Base-by-base conservation (phyloP, 148 eudicot genomes). In the Salicornia ramosissima region DNA sequence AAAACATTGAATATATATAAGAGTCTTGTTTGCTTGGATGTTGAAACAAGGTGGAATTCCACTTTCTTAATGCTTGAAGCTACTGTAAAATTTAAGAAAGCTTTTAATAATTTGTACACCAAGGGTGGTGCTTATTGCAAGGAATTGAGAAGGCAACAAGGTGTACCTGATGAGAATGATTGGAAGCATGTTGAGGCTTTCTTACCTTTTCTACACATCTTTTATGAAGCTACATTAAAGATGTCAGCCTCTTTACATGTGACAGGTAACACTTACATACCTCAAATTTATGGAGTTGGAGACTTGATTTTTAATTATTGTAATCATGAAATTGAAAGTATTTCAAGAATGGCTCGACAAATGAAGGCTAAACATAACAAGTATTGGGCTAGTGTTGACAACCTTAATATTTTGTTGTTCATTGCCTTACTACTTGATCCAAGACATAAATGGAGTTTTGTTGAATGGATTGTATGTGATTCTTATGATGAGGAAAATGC, bases 341-440 rank as follows among this genome's bases (percentile, higher is more conserved):
- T 70, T 18, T 45, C 21, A 31, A 45, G 13, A 8, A 70, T 70
- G 65, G 29, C 65, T 13, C 1, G 22, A 14, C 16, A 69, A n/a
- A 69, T 69, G 36, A 54, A 55, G n/a, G n/a, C 6, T 14, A 71
- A 77, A 10, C 53, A 45, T 72, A 72, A 72, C 21, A 77, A 67
- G 64, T 77, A 77, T 67, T 77, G 64, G 76, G 68, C 55, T 0
- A 42, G 50, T 71, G 25, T 72, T 15, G 47, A 77, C 4, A 67
- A 71, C 10, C 5, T 61, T 5, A 77, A 72, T 50, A 19, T 65
- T 8, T 34, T 77, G 5, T 30, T 77, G 24, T 71, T 56, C 10
- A 49, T 71, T 49, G 75, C 75, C 12, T 30, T 29, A 2, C 16
- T 77, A 13, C 36, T 77, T 55, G 75, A 76, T 69, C 79, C 79